Evolutionary conservation across 1,139 yeast genomes (phyloP), one percentile per base, ranked within the genome.

Genomic region (Candida tetrigidarum): DNA sequence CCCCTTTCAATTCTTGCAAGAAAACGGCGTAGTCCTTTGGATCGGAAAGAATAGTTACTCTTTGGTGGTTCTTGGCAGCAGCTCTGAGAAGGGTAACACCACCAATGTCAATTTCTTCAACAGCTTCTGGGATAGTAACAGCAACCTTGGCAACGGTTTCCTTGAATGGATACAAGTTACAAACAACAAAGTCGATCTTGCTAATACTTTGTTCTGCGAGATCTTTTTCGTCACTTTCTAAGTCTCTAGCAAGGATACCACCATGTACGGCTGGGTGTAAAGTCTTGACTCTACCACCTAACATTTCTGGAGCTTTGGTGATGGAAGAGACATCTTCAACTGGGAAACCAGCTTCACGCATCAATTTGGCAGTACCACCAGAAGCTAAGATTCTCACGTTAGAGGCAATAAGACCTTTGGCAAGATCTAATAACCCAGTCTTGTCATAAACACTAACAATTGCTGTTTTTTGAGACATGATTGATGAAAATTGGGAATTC

Each of bases 211-310:
- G 97, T 44, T 82, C 86, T 48, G 78, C 78, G 63, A 93, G 81
- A 67, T 93, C 99, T 57, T 81, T 72, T 69, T 91, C 96, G 68
- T 93, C 99, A 52, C 88, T 78, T 59, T 87, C 96, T 64, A 88
- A 78, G 72, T 93, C 82, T 74, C 98, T 84, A 45, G 99, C 98
- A 57, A 93, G 80, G 59, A 93, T 93, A 76, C 98, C 99, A 57
- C 96, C 99, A 67, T 93, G 99, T 50, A 93, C 97, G 38, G 98
- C 98, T 35, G 99, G 99, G 67, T 93, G 99, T 60, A 93, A 79
- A 49, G 99, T 93, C 78, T 93, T 93, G 59, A 93, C 99, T 73
- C 99, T 83, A 51, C 99, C 99, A 48, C 97, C 96, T 57, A 93
- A 80, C 97, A 93, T 93, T 71, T 93, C 99, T 44, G 99, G 99